These are phyloP conservation scores for Conringia planisiliqua DNA, from an alignment of 345 rosid species.

Conservation along the genomic window DNA sequence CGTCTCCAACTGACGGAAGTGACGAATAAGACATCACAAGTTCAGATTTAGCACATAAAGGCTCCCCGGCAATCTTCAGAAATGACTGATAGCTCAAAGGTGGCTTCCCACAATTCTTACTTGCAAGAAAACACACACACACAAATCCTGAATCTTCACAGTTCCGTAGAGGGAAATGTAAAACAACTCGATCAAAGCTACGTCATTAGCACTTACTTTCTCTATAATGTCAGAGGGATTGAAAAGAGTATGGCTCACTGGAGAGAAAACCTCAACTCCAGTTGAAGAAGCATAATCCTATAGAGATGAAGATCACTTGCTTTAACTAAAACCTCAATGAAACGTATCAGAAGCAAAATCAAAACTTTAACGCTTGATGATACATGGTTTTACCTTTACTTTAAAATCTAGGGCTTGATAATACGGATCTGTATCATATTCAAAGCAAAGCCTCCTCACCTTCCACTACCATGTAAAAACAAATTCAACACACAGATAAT, in stretches of 20 bases:
- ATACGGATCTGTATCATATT: slow-evolving; percentile 82
- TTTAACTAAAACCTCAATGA: background rate
- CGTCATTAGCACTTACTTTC: slow-evolving; percentile 39
- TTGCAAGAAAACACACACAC: background rate
- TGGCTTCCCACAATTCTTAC: slow-evolving; percentile 82
- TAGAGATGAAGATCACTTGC: background rate
- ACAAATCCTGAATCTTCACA: background rate
- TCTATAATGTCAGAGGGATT: slow-evolving; percentile 63
- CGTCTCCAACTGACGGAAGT: slow-evolving; percentile 67
- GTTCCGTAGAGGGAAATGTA: background rate
- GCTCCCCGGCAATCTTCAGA: slow-evolving; percentile 86
- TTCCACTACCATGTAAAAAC: slow-evolving; percentile 53
- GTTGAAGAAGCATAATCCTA: slow-evolving; percentile 62
- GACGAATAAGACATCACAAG: slow-evolving; percentile 48
- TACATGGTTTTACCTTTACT: slow-evolving; percentile 52
- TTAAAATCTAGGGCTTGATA: slow-evolving; percentile 67
- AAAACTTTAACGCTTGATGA: background rate
- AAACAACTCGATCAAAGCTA: background rate
- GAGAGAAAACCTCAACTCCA: slow-evolving; percentile 76
- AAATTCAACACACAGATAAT: background rate
- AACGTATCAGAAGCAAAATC: background rate
- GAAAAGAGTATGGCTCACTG: slow-evolving; percentile 89
- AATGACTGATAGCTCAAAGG: slow-evolving; percentile 83
- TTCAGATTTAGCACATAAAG: slow-evolving; percentile 56
- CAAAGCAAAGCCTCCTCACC: slow-evolving; percentile 73